A percentile compares a stretch with the other conserved stretches of the same genome.
These are phyloP conservation scores for Conticribra weissflogii DNA, from an alignment of 108 stramenopile genomes.

Conservation along the genomic window DNA sequence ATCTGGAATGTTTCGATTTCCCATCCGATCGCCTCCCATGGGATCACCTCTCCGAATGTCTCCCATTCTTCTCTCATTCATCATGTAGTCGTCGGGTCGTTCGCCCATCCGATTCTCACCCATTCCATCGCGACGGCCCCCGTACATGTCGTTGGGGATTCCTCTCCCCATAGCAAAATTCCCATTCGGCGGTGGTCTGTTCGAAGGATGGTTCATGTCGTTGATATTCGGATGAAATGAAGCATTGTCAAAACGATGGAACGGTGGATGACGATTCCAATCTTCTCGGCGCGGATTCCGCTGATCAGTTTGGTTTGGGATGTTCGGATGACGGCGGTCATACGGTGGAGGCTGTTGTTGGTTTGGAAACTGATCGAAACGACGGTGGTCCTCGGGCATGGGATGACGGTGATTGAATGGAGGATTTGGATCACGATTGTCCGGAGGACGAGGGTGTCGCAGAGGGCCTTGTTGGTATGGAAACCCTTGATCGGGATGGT, in stretches of 20 bases:
- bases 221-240: not conserved
- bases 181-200: not conserved
- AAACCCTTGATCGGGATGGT: not conserved
- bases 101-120: not conserved
- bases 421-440: not conserved
- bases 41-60: no score
- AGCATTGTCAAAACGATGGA: no score
- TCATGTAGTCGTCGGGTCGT: no score
- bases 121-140: not conserved
- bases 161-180: not conserved
- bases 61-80: no score
- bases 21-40: no score
- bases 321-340: constrained; percentile 3
- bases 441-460: not conserved
- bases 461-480: no score
- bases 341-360: no score
- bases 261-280: not conserved
- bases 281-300: not conserved
- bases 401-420: not conserved
- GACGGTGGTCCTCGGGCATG: not conserved
- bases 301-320: constrained; percentile 15
- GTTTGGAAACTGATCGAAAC: not conserved
- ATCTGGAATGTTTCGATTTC: no score
- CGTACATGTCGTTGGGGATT: not conserved
- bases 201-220: not conserved